Base-by-base conservation (phyloP, 257 asterid species). In the Nicotiana benthamiana region DNA sequence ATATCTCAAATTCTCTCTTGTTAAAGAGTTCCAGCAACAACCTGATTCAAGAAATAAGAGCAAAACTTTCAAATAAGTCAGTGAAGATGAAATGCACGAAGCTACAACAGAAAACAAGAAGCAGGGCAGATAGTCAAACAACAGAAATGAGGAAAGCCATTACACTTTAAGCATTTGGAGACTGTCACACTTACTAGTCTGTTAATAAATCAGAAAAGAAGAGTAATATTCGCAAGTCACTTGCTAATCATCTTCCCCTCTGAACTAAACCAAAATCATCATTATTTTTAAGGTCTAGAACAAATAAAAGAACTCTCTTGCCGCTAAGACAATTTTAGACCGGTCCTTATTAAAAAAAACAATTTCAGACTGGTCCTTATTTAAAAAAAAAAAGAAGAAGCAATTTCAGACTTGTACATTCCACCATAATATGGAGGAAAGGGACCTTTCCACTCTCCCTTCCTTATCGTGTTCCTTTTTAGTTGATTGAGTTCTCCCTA, bases 1-100 rank as follows among this genome's bases (percentile, higher is more conserved):
- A 90, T 90, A 27, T 83, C 62, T 77, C 27, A 80, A 56, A 75
- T 30, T 83, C 22, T 63, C 77, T 75, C 51, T 18, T 63, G 40
- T 62, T 57, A 65, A 56, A 46, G 48, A 82, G 54, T 78, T 32
- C 79, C 24, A 22, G 24, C 9, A 72, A 72, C 16, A 74, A 24
- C 43, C 61, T 26, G 78, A 48, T 24, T 46, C 61, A 15, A 24
- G 24, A 72, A 46, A 48, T 24, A 26, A 24, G 40, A 72, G 15
- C 18, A 22, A 22, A 16, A 64, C 61, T 74, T 48, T 7, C 78
- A 48, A 24, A 48, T 24, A 74, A 24, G 40, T 48, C 30, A 46
- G 61, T 32, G 9, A 74, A 48, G 24, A 48, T 8, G 20, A 24
- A 54, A 48, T 74, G 61, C 61, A 74, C 43, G 40, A 74, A 22